Evolutionary conservation across 2,329 filamentous ascomycete genomes (phyloP).

Genomic region (Cladosporium sp.): DNA sequence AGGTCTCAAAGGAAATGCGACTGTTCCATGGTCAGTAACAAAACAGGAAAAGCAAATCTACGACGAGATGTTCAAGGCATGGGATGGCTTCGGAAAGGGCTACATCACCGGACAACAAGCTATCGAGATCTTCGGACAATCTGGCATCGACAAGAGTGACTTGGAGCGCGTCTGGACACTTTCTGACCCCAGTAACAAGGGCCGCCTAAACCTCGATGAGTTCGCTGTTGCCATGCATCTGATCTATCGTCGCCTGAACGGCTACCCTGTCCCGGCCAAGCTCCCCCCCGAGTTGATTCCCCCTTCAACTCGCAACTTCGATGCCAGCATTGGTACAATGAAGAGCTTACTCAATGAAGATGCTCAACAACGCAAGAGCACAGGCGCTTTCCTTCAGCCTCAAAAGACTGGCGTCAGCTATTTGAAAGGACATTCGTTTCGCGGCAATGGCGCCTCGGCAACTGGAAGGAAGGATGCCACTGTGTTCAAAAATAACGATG

Average conservation of each 20-base stretch:
- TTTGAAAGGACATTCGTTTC: conserved; percentile 91
- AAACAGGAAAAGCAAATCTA: conserved; percentile 98
- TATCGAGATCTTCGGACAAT: conserved; percentile 96
- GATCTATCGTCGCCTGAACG: conserved; percentile 95
- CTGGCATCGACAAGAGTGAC: conserved; percentile 84
- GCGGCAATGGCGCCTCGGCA: conserved; percentile 50
- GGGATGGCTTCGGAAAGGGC: conserved; percentile 92
- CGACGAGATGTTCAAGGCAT: conserved; percentile 88
- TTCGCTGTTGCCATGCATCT: conserved; percentile 99
- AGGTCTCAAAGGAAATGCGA: conserved; percentile 86
- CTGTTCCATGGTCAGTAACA: conserved; percentile 96
- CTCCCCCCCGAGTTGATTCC: conserved; percentile 90
- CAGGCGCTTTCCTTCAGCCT: conserved; percentile 83
- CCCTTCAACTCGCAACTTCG: conserved; percentile 89
- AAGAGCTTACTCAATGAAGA: conserved; percentile 86
- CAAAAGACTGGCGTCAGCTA: conserved; percentile 99
- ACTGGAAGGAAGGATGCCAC: conserved; percentile 84
- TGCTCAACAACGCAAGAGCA: conserved; percentile 82
- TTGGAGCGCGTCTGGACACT: conserved; percentile 93
- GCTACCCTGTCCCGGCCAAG: conserved; percentile 82
- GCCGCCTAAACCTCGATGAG: conserved; percentile 89
- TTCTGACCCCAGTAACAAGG: conserved; percentile 89
- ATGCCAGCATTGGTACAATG: conserved; percentile 86
- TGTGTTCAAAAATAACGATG: conserved; percentile 93
- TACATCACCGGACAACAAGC: conserved; percentile 89